A percentile compares a stretch with the other conserved stretches of the same genome.
phyloP scores from a whole-genome alignment of 768 basidiomycete species.

The Lenzites betulinus region DNA sequence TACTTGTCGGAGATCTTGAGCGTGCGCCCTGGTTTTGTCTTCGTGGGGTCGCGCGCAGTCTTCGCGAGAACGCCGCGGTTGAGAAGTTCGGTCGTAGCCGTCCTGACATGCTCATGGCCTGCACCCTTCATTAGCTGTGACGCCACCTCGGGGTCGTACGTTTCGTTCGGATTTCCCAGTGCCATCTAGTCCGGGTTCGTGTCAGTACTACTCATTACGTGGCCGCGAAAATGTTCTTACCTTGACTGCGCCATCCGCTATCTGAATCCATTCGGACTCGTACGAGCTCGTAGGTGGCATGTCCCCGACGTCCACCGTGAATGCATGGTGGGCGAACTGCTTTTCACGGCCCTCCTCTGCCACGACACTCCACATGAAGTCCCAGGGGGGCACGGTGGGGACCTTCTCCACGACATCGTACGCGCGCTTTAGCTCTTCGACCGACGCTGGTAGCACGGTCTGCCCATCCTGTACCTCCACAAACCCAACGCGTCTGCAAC shows the following conservation, averaged over 20 bases:
- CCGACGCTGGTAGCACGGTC: constrained; percentile 43
- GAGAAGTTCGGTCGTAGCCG: constrained; percentile 62
- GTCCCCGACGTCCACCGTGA: constrained; percentile 46
- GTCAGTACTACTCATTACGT: neutral
- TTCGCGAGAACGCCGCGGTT: constrained; percentile 68
- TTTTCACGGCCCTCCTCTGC: constrained; percentile 81
- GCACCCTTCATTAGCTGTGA: constrained; percentile 55
- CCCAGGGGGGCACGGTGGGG: constrained; percentile 52
- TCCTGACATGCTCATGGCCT: constrained; percentile 56
- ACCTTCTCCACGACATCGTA: constrained; percentile 56
- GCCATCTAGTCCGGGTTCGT: constrained; percentile 57
- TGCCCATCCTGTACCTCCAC: constrained; percentile 44
- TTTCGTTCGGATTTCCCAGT: constrained; percentile 69
- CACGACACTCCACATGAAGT: constrained; percentile 71
- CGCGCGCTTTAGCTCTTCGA: constrained; percentile 44
- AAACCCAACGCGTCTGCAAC: constrained; percentile 64
- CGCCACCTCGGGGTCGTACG: constrained; percentile 63
- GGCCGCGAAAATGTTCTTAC: constrained; percentile 35
- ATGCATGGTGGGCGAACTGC: constrained; percentile 57
- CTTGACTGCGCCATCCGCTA: constrained; percentile 76
- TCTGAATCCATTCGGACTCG: constrained; percentile 43
- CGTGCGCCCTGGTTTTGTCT: constrained; percentile 69
- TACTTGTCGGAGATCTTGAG: constrained; percentile 77
- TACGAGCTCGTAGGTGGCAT: constrained; percentile 33
- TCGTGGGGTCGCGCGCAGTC: constrained; percentile 60